Percentiles rank a stretch among this genome's conserved stretches.
These are phyloP conservation scores for Steccherinum ochraceum DNA, from an alignment of 768 basidiomycete species.

Conservation along the genomic window DNA sequence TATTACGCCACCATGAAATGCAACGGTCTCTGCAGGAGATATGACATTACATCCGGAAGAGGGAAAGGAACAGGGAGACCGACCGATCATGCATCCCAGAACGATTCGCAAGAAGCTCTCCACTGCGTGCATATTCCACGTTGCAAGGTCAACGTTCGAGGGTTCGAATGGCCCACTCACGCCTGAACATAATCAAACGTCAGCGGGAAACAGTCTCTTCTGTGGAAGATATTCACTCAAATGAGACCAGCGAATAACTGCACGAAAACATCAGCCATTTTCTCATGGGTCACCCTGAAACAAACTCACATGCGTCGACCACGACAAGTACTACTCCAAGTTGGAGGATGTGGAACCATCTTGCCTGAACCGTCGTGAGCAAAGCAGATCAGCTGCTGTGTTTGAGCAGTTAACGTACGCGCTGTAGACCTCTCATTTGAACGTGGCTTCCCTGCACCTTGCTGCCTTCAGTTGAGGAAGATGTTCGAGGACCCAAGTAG, in stretches of 20 bases:
- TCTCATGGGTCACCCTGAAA: too few species aligned
- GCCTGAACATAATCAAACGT: too few species aligned
- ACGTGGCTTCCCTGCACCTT: too few species aligned
- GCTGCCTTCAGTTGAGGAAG: too few species aligned
- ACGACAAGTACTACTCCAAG: constrained; percentile 54
- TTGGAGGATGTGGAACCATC: constrained; percentile 53
- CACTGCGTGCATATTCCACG: constrained; percentile 48
- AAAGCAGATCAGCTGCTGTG: neutral
- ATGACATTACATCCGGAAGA: neutral
- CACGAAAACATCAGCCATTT: too few species aligned
- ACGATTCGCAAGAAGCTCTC: constrained; percentile 51
- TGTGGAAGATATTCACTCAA: too few species aligned
- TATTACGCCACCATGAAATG: constrained; percentile 67
- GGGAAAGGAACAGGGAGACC: neutral
- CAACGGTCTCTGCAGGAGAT: constrained; percentile 53
- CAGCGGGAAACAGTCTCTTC: too few species aligned
- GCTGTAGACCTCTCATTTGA: too few species aligned
- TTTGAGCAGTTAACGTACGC: too few species aligned
- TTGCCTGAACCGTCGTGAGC: constrained; percentile 31
- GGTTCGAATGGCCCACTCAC: constrained; percentile 1
- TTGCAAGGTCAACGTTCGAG: constrained; percentile 14
- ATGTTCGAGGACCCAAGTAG: constrained; percentile 20
- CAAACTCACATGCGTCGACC: constrained; percentile 67
- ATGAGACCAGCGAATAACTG: too few species aligned
- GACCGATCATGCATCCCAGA: constrained; percentile 60